Percentiles rank a stretch among this genome's conserved stretches.
Conservation (phyloP, 2,329 filamentous ascomycete species). For the Pseudogymnoascus sp. region DNA sequence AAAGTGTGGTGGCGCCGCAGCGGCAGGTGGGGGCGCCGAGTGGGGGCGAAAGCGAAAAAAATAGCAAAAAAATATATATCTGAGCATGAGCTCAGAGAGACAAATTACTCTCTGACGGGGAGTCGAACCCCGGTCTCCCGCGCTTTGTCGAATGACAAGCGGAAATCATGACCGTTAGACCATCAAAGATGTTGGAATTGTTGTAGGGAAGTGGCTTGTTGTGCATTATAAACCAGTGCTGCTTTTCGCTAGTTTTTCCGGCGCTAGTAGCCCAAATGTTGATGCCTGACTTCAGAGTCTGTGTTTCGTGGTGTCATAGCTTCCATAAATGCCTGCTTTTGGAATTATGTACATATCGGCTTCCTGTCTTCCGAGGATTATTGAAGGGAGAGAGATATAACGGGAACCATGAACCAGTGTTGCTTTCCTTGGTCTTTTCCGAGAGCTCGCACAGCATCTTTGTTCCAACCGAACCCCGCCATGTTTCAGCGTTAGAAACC, state of each 20-base stretch:
- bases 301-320: neutral
- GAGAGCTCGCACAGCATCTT: too few species aligned
- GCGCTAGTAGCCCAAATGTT: neutral
- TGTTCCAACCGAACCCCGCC: too few species aligned
- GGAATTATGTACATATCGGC: neutral
- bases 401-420: too few species aligned
- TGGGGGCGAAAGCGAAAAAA: too few species aligned
- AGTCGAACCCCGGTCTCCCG: constrained; percentile 25
- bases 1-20: too few species aligned
- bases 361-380: neutral
- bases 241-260: neutral
- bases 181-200: constrained; percentile 16
- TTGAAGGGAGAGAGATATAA: too few species aligned
- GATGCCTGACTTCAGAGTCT: neutral
- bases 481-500: too few species aligned
- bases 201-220: neutral
- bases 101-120: constrained; percentile 21
- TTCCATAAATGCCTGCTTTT: neutral
- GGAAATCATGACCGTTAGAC: constrained; percentile 27
- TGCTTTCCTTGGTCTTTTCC: too few species aligned
- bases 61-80: too few species aligned
- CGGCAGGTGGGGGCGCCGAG: too few species aligned
- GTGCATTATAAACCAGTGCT: neutral
- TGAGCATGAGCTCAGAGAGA: too few species aligned
- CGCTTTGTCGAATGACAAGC: constrained; percentile 20